These are phyloP conservation scores for Globisporangium nodosum DNA, from an alignment of 352 stramenopile genomes.

Conservation along the genomic window DNA sequence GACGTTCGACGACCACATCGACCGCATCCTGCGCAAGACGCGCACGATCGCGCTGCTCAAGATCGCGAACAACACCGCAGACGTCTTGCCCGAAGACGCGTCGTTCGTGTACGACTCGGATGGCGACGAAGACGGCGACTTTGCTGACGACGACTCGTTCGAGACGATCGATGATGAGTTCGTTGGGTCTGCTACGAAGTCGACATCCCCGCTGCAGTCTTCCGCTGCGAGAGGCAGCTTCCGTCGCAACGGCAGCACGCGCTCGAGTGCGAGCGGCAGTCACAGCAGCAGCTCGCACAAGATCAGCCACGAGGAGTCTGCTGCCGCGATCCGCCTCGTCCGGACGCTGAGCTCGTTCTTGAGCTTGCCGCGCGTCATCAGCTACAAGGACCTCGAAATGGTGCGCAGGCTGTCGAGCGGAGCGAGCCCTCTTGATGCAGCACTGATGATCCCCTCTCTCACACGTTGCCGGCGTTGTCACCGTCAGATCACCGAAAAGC, in stretches of 20 bases:
- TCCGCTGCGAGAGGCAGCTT: conserved; percentile 18
- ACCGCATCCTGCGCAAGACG: conserved; percentile 55
- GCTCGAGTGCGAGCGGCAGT: conserved; percentile 9
- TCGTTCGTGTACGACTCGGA: conserved; percentile 32
- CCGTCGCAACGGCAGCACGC: conserved; percentile 26
- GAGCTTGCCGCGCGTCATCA: conserved; percentile 64
- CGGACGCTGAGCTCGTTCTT: conserved; percentile 64
- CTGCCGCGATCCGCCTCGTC: conserved; percentile 42
- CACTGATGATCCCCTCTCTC: neutral
- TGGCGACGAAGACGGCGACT: conserved; percentile 7
- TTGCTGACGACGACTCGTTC: conserved; percentile 28
- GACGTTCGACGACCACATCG: conserved; percentile 65
- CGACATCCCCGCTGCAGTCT: conserved; percentile 1
- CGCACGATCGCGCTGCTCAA: conserved; percentile 63
- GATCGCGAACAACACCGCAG: conserved; percentile 69
- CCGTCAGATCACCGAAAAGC: conserved; percentile 57
- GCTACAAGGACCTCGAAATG: conserved; percentile 62
- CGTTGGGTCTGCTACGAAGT: neutral
- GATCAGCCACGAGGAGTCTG: conserved; percentile 16
- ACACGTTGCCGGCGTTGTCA: too few species aligned
- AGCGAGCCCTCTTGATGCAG: neutral
- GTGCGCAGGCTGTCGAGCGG: conserved; percentile 11
- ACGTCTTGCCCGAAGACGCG: conserved; percentile 40
- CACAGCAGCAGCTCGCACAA: conserved; percentile 1
- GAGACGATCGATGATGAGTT: conserved; percentile 11